phyloP scores from a whole-genome alignment of 2,329 filamentous ascomycete species.

The Hypoxylon sp. region DNA sequence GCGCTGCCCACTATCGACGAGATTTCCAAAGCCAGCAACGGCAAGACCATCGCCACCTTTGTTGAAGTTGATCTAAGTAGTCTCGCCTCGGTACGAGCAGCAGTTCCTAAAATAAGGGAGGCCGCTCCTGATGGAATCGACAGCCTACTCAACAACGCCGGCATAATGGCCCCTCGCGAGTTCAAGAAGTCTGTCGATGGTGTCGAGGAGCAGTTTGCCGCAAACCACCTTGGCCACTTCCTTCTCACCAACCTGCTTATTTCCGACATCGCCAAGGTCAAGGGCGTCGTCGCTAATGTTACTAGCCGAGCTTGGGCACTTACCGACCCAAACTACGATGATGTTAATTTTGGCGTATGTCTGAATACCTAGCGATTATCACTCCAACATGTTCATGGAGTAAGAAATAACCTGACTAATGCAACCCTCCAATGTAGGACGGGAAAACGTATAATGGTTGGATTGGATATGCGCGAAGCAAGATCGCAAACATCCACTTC shows the following conservation, averaged over 20 bases:
- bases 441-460: no score
- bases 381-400: no score
- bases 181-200: constrained; percentile 45
- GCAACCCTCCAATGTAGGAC: no score
- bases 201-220: constrained; percentile 47
- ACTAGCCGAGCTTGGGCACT: no score
- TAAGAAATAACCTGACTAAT: no score
- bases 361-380: no score
- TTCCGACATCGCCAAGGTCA: no score
- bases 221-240: constrained; percentile 49
- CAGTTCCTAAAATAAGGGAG: constrained; percentile 43
- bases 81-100: constrained; percentile 47
- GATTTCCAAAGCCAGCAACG: constrained; percentile 38
- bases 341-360: no score
- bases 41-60: constrained; percentile 39
- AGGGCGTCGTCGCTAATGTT: no score
- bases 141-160: constrained; percentile 49
- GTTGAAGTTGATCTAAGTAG: constrained; percentile 44
- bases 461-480: no score
- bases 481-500: no score
- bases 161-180: constrained; percentile 54
- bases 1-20: constrained; percentile 43
- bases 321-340: no score
- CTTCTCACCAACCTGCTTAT: constrained; percentile 42
- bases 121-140: constrained; percentile 42